These are phyloP conservation scores for Malania oleifera DNA, from an alignment of 164 flowering plant genomes.

Conservation along the genomic window DNA sequence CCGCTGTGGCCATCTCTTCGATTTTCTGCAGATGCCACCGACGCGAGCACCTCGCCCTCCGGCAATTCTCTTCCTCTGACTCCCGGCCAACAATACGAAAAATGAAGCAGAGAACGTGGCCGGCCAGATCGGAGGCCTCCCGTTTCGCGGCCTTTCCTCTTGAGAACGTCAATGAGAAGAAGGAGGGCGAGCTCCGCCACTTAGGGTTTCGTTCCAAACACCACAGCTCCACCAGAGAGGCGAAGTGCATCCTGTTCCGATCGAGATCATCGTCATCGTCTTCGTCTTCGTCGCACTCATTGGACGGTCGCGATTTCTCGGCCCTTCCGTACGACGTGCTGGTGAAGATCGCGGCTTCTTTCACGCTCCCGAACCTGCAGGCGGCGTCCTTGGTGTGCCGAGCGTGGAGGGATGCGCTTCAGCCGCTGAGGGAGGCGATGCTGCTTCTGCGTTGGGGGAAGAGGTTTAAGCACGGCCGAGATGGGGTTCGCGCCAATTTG, in stretches of 20 bases:
- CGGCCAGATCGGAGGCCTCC: conserved; percentile 23
- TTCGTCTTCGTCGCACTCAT: not conserved
- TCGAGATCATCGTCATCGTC: conserved; percentile 8
- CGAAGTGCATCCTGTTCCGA: not conserved
- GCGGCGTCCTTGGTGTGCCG: conserved; percentile 74
- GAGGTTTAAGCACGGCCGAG: conserved; percentile 81
- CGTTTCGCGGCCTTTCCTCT: conserved; percentile 26
- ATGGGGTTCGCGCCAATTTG: conserved; percentile 55
- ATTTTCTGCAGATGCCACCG: too few relatives aligned
- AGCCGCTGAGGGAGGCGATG: conserved; percentile 88
- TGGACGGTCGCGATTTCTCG: conserved; percentile 45
- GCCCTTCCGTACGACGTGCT: conserved; percentile 63
- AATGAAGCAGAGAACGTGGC: conserved; percentile 35
- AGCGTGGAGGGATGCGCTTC: conserved; percentile 75
- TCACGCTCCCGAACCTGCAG: conserved; percentile 47
- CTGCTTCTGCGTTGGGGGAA: conserved; percentile 70
- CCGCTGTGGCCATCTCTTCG: too few relatives aligned
- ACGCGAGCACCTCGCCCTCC: too few relatives aligned
- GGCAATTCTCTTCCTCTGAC: not conserved
- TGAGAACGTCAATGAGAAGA: not conserved
- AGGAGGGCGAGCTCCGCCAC: not conserved
- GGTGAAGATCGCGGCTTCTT: conserved; percentile 45
- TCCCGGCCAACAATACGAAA: not conserved
- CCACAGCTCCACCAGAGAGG: not conserved
- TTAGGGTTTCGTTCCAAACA: not conserved